Evolutionary conservation across 768 basidiomycete genomes (phyloP).

Genomic region (Boletus sp.): DNA sequence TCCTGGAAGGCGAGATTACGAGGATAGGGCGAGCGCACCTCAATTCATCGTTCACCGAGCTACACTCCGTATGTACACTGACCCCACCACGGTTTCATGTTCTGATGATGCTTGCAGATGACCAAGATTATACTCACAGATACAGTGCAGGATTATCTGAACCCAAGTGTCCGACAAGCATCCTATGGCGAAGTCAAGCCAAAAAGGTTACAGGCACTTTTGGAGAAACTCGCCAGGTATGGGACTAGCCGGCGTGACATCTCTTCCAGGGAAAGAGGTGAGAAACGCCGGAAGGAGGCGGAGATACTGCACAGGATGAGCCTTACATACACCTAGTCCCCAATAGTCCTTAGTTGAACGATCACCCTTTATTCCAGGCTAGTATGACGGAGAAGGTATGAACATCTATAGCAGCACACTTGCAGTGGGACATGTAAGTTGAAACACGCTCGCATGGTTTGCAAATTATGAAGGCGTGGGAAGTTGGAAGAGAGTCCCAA

Average conservation of each 20-base stretch:
- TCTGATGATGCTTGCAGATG: constrained; percentile 44
- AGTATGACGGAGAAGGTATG: constrained; percentile 8
- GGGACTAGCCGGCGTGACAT: constrained; percentile 62
- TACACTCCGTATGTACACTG: constrained; percentile 61
- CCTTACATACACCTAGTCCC: constrained; percentile 16
- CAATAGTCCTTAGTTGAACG: background rate
- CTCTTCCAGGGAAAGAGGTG: constrained; percentile 60
- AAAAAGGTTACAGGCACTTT: constrained; percentile 66
- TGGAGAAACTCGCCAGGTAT: constrained; percentile 76
- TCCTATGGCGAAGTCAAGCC: constrained; percentile 66
- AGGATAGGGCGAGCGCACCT: constrained; percentile 72
- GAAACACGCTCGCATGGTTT: constrained; percentile 5
- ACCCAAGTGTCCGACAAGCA: constrained; percentile 64
- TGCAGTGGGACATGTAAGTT: constrained; percentile 9
- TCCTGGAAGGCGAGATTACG: constrained; percentile 84
- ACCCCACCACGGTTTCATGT: background rate
- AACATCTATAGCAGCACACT: constrained; percentile 18
- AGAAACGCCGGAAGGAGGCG: constrained; percentile 73
- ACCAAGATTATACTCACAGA: constrained; percentile 71
- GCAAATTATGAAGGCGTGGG: constrained; percentile 12
- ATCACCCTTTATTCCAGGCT: constrained; percentile 9
- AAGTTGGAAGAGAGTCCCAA: constrained; percentile 28
- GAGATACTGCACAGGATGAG: constrained; percentile 67
- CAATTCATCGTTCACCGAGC: constrained; percentile 69
- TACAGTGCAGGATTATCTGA: constrained; percentile 76